Evolutionary conservation across 805 yeast species (phyloP).

Genomic region (Clavispora santaluciae): DNA sequence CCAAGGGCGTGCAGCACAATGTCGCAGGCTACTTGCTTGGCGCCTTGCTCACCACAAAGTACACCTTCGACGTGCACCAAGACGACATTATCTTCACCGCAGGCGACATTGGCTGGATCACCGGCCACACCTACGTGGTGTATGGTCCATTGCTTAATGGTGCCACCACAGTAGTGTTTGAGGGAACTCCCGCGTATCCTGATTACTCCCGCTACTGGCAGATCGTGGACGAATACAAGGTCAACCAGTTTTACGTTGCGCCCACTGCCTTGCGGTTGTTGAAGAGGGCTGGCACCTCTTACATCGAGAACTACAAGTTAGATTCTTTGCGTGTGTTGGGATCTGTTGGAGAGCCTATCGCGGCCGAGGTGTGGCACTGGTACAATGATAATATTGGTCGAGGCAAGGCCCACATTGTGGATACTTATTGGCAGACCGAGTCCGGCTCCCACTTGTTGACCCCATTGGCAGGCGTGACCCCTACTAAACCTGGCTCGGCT

Average conservation of each 20-base stretch:
- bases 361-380: conserved; percentile 99
- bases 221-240: conserved; percentile 85
- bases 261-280: conserved; percentile 96
- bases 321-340: conserved; percentile 89
- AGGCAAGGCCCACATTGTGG: conserved; percentile 82
- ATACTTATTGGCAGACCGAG: conserved; percentile 99
- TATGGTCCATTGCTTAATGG: conserved; percentile 89
- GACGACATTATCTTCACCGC: conserved; percentile 91
- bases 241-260: conserved; percentile 95
- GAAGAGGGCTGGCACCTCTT: conserved; percentile 81
- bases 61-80: conserved; percentile 87
- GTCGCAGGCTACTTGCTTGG: conserved; percentile 95
- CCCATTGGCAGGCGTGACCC: conserved; percentile 90
- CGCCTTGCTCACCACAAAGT: conserved; percentile 85
- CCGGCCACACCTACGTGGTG: conserved; percentile 94
- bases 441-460: conserved; percentile 94
- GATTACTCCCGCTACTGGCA: conserved; percentile 95
- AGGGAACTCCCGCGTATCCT: conserved; percentile 97
- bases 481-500: conserved; percentile 97
- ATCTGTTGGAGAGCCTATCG: conserved; percentile 98
- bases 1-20: conserved; percentile 95
- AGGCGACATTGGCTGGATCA: conserved; percentile 99
- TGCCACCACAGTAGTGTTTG: conserved; percentile 88
- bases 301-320: conserved; percentile 74
- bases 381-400: conserved; percentile 90